A percentile compares a stretch with the other conserved stretches of the same genome.
Conservation (phyloP, 2,329 filamentous ascomycete species). For the Fusarium bactridioides region DNA sequence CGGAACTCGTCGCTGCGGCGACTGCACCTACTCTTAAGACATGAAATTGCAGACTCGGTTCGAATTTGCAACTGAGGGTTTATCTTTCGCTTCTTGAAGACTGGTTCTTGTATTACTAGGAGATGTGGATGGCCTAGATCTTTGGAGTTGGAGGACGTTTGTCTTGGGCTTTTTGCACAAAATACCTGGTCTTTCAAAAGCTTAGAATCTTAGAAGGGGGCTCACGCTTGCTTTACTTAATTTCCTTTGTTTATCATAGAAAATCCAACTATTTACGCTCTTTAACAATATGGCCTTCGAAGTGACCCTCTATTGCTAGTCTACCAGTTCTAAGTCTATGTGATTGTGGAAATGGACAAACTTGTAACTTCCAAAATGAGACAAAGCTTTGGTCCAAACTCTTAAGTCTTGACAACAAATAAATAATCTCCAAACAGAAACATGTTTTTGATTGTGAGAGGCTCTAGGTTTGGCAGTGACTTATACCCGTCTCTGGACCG, state of each 20-base stretch:
- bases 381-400: not conserved
- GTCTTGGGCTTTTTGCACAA: not conserved
- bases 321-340: not conserved
- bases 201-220: constrained; percentile 1
- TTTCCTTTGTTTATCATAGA: not conserved
- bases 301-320: not conserved
- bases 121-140: not conserved
- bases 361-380: not conserved
- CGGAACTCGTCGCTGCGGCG: constrained; percentile 12
- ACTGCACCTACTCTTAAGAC: constrained; percentile 30
- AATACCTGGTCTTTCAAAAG: not conserved
- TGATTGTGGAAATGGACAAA: not conserved
- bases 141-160: not conserved
- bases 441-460: not conserved
- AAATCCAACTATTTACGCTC: constrained; percentile 12
- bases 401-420: not conserved
- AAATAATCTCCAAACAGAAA: not conserved
- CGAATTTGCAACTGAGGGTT: too few relatives aligned
- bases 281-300: not conserved
- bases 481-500: constrained; percentile 3
- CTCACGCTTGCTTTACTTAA: not conserved
- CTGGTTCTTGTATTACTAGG: not conserved
- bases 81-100: not conserved
- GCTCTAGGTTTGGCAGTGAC: not conserved
- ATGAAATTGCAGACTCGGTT: rapidly evolving